These are phyloP conservation scores for Chalaropsis ovoidea DNA, from an alignment of 2,329 filamentous ascomycete genomes.

Conservation along the genomic window DNA sequence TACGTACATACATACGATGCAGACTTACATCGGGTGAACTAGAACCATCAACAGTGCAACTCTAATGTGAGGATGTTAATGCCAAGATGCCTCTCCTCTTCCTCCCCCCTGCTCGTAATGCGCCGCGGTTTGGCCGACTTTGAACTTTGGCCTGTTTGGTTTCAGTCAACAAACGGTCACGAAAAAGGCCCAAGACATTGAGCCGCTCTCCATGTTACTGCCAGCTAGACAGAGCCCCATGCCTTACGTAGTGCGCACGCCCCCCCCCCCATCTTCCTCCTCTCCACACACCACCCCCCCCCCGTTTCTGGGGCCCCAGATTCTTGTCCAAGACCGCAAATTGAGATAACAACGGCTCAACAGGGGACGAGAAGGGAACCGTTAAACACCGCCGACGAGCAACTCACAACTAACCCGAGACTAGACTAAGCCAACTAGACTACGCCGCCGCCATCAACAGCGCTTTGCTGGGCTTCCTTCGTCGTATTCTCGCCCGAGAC, in stretches of 20 bases:
- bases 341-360: constrained; percentile 3
- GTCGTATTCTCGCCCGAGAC: constrained; percentile 1
- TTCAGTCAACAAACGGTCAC: constrained; percentile 1
- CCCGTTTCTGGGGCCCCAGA: constrained; percentile 11
- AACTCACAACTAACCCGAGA: background rate
- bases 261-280: background rate
- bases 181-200: constrained; percentile 4
- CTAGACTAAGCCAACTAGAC: too few species aligned
- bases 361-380: background rate
- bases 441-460: background rate
- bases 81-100: background rate
- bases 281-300: background rate
- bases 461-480: background rate
- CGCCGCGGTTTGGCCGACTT: constrained; percentile 11
- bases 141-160: constrained; percentile 8
- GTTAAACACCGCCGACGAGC: background rate
- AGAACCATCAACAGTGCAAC: background rate
- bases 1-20: background rate
- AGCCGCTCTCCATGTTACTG: background rate
- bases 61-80: background rate
- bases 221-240: background rate
- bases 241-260: background rate
- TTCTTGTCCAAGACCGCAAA: background rate
- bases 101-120: background rate
- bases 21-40: too few species aligned